These are phyloP conservation scores for Vaccinium vitisidaea DNA, from an alignment of 148 eudicot genomes.

Conservation along the genomic window DNA sequence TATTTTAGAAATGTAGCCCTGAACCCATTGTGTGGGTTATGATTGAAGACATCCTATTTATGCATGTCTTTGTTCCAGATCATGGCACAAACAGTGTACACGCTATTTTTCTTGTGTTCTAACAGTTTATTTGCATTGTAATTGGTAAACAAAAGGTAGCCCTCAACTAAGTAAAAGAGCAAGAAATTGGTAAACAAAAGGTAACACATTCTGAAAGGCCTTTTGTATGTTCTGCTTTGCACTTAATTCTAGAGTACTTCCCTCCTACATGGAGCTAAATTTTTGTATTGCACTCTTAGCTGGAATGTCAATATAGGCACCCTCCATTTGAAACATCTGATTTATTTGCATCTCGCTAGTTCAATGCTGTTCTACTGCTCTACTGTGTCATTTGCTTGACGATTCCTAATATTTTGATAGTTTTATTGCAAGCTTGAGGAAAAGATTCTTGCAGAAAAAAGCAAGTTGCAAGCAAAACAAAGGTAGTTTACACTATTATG, in stretches of 20 bases:
- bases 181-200: too few species aligned
- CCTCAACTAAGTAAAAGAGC: too few species aligned
- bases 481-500: slow-evolving; percentile 39
- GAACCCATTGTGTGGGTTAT: too few species aligned
- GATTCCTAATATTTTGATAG: slow-evolving; percentile 31
- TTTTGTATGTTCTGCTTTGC: slow-evolving; percentile 37
- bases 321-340: neutral
- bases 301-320: neutral
- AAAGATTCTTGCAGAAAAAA: slow-evolving; percentile 83
- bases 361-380: neutral
- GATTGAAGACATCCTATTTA: too few species aligned
- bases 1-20: too few species aligned
- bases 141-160: too few species aligned
- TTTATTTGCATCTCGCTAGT: slow-evolving; percentile 7
- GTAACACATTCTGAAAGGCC: slow-evolving; percentile 36
- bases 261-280: neutral
- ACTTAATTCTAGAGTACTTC: neutral
- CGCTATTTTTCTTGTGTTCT: too few species aligned
- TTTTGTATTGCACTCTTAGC: neutral
- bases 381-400: neutral
- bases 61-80: too few species aligned
- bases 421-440: slow-evolving; percentile 87
- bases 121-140: too few species aligned
- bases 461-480: slow-evolving; percentile 63
- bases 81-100: too few species aligned